Evolutionary conservation across 345 rosid genomes (phyloP), one percentile per base, ranked within the genome.

Genomic region (Nasturtium officinale): DNA sequence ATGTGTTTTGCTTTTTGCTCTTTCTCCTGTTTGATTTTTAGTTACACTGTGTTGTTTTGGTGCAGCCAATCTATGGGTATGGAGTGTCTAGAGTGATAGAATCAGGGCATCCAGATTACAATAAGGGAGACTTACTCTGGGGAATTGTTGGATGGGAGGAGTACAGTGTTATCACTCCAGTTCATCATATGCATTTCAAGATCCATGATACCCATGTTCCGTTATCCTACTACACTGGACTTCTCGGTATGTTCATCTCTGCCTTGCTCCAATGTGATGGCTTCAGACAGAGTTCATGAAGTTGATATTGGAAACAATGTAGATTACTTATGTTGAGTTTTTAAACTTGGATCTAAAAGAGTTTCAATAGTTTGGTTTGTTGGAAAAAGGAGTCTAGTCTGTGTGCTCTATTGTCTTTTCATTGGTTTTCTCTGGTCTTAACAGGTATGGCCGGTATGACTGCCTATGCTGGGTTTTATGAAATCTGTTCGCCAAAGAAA

Each of bases 71-170:
- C 11, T 9, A 4, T 37, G 82, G 82, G 33, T 56, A 30, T 64
- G 91, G 93, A 71, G 90, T 88, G 67, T 82, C 82, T 16, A 84
- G 58, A 80, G 86, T 88, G 32, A 16, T 88, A 47, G 89, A 82
- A 26, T 88, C 91, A 17, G 71, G 66, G 2, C 78, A 88, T 78
- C 83, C 89, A 29, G 76, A 83, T 43, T 87, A 77, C 79, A 73
- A 81, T 40, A 74, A 85, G 12, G 91, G 90, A 0, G 88, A 88
- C 37, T 60, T 84, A 8, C 82, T 89, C 8, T 85, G 87, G 87
- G 96, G 89, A 2, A 5, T 47, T 0, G 87, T 84, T n/a, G 72
- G 82, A 8, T 88, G 96, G 94, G 92, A 90, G 71, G 90, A 86
- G 73, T 87, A 85, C 12, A 84, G 80, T 58, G 69, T 84, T 40